Percentiles rank a stretch among this genome's conserved stretches.
Conservation (phyloP, 2,329 filamentous ascomycete genomes). For the Penicillium freii region DNA sequence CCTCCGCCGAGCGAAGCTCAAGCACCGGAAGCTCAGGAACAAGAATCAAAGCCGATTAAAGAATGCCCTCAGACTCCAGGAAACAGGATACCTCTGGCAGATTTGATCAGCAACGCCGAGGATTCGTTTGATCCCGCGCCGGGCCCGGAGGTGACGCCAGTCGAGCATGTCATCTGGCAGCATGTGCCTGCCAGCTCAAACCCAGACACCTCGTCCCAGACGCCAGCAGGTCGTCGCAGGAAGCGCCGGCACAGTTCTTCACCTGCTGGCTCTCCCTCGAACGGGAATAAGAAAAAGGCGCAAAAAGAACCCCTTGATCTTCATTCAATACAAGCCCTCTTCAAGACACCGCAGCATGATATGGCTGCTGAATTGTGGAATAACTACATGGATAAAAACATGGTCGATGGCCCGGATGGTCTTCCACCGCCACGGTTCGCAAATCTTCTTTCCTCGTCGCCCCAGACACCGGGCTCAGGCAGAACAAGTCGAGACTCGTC, state of each 20-base stretch:
- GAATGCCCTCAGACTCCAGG: slow-evolving; percentile 58
- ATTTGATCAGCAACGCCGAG: slow-evolving; percentile 61
- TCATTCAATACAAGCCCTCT: slow-evolving; percentile 56
- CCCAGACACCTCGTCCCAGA: slow-evolving; percentile 48
- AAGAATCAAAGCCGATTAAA: slow-evolving; percentile 31
- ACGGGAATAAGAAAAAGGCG: slow-evolving; percentile 38
- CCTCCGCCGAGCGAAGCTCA: slow-evolving; percentile 19
- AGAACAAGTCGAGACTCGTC: slow-evolving; percentile 45
- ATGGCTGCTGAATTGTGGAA: slow-evolving; percentile 76
- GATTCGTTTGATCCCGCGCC: slow-evolving; percentile 52
- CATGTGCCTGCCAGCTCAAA: slow-evolving; percentile 46
- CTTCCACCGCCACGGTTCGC: slow-evolving; percentile 58
- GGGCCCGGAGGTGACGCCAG: slow-evolving; percentile 53
- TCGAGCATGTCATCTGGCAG: slow-evolving; percentile 62
- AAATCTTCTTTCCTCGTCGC: slow-evolving; percentile 68
- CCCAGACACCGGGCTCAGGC: slow-evolving; percentile 58
- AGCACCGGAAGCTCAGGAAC: slow-evolving; percentile 12
- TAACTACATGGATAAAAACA: slow-evolving; percentile 61
- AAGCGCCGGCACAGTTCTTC: slow-evolving; percentile 75
- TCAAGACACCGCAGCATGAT: slow-evolving; percentile 68
- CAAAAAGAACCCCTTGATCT: slow-evolving; percentile 53
- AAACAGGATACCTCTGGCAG: slow-evolving; percentile 58
- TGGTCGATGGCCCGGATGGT: slow-evolving; percentile 46
- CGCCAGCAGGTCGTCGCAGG: slow-evolving; percentile 47
- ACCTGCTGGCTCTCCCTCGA: slow-evolving; percentile 65